Conservation (phyloP, 164 flowering plant genomes). For the Stephania yunnanensis region DNA sequence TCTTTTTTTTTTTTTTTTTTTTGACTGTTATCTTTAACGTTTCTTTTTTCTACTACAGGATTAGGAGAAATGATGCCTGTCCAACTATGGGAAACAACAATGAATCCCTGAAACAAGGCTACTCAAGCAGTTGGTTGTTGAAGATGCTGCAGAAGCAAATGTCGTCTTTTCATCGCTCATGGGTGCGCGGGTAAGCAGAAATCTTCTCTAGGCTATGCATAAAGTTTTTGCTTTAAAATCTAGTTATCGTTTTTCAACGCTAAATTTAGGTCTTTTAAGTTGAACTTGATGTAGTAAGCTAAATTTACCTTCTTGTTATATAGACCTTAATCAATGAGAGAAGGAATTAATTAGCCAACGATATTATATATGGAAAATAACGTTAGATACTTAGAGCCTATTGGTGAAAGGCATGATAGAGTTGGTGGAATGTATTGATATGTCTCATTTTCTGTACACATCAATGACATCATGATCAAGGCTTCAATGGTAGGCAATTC, state of each 20-base stretch:
- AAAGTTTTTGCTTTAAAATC: neutral
- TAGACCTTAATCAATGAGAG: too few relatives aligned
- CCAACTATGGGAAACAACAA: conserved; percentile 95
- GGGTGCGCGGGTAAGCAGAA: conserved; percentile 67
- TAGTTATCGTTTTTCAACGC: neutral
- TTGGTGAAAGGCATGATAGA: too few relatives aligned
- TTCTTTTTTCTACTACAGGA: conserved; percentile 34
- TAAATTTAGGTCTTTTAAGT: neutral
- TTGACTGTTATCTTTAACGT: neutral
- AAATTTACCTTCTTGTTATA: too few relatives aligned
- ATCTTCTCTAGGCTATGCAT: neutral
- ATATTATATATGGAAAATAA: too few relatives aligned
- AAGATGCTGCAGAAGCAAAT: conserved; percentile 92
- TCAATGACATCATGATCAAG: too few relatives aligned
- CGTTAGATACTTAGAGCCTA: too few relatives aligned
- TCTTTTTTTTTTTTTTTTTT: neutral
- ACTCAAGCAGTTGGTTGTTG: conserved; percentile 70
- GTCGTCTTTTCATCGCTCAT: conserved; percentile 83
- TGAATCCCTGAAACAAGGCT: conserved; percentile 82
- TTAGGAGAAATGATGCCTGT: conserved; percentile 98
- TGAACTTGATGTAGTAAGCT: neutral
- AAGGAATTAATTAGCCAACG: too few relatives aligned
- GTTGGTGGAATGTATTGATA: too few relatives aligned
- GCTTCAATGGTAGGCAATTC: too few relatives aligned
- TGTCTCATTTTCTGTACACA: too few relatives aligned